Evolutionary conservation across 352 stramenopile genomes (phyloP).

Genomic region (Phytophthora capsici): DNA sequence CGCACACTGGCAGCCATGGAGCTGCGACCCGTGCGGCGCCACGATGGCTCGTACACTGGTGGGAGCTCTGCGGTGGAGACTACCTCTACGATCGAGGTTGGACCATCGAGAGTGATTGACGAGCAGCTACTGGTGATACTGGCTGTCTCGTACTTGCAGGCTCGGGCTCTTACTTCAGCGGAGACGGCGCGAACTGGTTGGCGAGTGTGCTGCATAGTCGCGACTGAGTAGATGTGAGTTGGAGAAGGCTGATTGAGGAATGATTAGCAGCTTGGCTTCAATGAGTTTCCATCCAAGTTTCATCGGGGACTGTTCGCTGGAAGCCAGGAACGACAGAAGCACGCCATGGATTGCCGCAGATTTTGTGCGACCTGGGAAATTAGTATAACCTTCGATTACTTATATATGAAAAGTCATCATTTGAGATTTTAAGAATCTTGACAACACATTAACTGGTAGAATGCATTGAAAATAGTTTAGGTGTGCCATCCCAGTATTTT

Average conservation of each 20-base stretch:
- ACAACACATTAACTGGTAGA: not conserved
- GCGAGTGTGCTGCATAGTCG: slow-evolving; percentile 24
- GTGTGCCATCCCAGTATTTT: slow-evolving; percentile 13
- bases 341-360: slow-evolving; percentile 25
- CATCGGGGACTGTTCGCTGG: slow-evolving; percentile 18
- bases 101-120: slow-evolving; percentile 4
- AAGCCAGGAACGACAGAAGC: slow-evolving; percentile 26
- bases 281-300: slow-evolving; percentile 1
- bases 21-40: slow-evolving; percentile 25
- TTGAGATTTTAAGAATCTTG: not conserved
- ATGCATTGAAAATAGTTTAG: not conserved
- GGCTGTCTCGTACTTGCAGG: slow-evolving; percentile 21
- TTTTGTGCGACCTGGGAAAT: slow-evolving; percentile 1
- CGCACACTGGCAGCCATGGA: slow-evolving; percentile 49
- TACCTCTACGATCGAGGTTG: not conserved
- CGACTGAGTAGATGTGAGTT: slow-evolving; percentile 9
- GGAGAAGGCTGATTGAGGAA: slow-evolving; percentile 17
- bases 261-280: slow-evolving; percentile 12
- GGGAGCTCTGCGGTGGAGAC: not conserved
- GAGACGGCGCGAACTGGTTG: slow-evolving; percentile 27
- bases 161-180: slow-evolving; percentile 11
- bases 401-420: not conserved
- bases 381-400: not conserved
- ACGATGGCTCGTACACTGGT: slow-evolving; percentile 31
- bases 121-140: slow-evolving; percentile 15